Conservation (phyloP, 352 stramenopile species). For the Phytophthora ohioensis region DNA sequence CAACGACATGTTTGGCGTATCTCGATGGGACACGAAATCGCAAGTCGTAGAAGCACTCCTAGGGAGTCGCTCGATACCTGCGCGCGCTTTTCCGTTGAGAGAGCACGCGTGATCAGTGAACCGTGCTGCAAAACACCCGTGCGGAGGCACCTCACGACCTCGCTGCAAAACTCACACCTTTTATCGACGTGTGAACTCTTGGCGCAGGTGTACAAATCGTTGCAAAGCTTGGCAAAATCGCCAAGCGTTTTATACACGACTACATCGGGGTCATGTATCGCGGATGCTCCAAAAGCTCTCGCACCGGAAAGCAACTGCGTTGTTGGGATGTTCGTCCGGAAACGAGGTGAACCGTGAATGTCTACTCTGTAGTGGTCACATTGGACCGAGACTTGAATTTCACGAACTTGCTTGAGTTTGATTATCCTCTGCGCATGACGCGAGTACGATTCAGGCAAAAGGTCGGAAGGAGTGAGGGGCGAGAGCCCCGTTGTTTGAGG, state of each 20-base stretch:
- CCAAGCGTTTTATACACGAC: not conserved
- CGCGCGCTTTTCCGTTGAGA: not conserved
- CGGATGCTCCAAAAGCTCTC: not conserved
- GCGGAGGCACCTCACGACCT: not conserved
- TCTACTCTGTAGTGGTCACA: not conserved
- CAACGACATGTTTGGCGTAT: not conserved
- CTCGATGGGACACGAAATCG: not conserved
- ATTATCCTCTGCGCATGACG: conserved; percentile 6
- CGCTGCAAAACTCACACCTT: not conserved
- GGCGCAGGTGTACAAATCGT: not conserved
- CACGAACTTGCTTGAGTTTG: conserved; percentile 15
- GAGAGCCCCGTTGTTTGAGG: not conserved
- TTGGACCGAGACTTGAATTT: conserved; percentile 4
- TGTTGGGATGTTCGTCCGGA: not conserved
- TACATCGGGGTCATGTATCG: not conserved
- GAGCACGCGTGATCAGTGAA: not conserved
- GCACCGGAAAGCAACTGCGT: not conserved
- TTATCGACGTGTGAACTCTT: not conserved
- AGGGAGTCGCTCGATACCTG: not conserved
- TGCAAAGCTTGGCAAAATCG: not conserved
- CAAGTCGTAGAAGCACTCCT: not conserved
- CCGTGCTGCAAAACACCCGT: not conserved
- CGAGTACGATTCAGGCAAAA: not conserved
- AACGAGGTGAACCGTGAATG: not conserved
- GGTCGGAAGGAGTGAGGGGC: conserved; percentile 3